A percentile compares a stretch with the other conserved stretches of the same genome.
phyloP scores from a whole-genome alignment of 257 asterid genomes.

The Nicotiana tabacum region DNA sequence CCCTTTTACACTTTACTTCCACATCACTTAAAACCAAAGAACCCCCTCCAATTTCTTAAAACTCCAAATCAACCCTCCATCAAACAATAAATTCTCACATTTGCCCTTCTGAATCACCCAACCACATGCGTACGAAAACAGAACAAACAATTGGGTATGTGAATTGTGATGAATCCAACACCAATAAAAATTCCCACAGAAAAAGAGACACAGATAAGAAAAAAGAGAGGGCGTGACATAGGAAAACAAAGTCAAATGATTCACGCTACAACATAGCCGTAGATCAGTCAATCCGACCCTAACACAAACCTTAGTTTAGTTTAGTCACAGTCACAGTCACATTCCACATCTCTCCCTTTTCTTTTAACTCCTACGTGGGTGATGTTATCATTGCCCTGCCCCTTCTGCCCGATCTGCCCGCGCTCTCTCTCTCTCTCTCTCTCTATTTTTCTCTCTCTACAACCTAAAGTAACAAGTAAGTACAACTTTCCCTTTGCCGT shows the following conservation, averaged over 20 bases:
- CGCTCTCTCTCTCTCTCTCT: not conserved
- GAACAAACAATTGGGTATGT: not conserved
- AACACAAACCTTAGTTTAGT: not conserved
- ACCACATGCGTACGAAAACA: not conserved
- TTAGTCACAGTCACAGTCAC: not conserved
- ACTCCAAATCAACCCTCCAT: not conserved
- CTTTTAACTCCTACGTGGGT: constrained; percentile 4
- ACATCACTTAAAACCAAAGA: not conserved
- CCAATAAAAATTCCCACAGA: not conserved
- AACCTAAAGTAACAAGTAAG: not conserved
- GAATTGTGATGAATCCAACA: not conserved
- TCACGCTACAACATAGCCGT: not conserved
- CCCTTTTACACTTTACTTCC: not conserved
- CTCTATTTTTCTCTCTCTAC: not conserved
- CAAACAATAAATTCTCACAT: not conserved
- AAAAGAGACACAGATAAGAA: not conserved
- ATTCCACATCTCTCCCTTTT: not conserved
- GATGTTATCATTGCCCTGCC: constrained; percentile 14
- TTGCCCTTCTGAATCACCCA: not conserved
- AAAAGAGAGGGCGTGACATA: not conserved
- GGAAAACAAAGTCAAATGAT: not conserved
- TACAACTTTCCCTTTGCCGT: constrained; percentile 11
- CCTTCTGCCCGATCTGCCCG: constrained; percentile 14
- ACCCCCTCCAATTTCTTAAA: not conserved
- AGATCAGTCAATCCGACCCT: not conserved